Conservation (phyloP, 805 yeast species). For the Priceomyces fermenticarens region DNA sequence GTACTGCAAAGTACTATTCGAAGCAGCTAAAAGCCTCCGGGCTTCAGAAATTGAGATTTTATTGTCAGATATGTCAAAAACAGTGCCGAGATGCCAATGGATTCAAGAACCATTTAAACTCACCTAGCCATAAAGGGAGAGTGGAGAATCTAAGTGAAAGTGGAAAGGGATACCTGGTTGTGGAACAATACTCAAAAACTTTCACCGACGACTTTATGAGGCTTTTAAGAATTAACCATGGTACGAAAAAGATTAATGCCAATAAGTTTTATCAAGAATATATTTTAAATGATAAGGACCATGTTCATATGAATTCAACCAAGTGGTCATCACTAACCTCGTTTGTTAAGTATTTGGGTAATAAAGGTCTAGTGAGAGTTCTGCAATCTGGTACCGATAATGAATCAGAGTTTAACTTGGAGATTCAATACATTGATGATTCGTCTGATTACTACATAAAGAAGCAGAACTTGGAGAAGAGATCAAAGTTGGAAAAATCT, state of each 20-base stretch:
- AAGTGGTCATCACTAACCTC: constrained; percentile 68
- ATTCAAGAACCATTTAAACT: constrained; percentile 79
- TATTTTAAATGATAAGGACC: constrained; percentile 70
- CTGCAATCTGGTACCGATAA: constrained; percentile 21
- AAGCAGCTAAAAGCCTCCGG: constrained; percentile 81
- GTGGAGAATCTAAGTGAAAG: constrained; percentile 35
- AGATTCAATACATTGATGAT: constrained; percentile 27
- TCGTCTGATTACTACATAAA: constrained; percentile 19
- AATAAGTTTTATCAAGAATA: constrained; percentile 89
- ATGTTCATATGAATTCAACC: constrained; percentile 89
- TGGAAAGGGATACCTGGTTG: constrained; percentile 44
- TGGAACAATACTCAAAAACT: constrained; percentile 56
- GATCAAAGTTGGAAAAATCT: constrained; percentile 30
- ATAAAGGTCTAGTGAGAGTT: constrained; percentile 54
- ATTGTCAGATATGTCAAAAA: constrained; percentile 87
- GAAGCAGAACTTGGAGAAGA: constrained; percentile 33
- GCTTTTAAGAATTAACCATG: constrained; percentile 66
- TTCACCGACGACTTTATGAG: constrained; percentile 66
- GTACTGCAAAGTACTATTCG: constrained; percentile 61
- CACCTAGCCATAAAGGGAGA: constrained; percentile 71
- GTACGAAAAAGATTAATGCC: constrained; percentile 74
- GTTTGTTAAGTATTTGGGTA: constrained; percentile 61
- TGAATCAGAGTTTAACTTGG: constrained; percentile 36
- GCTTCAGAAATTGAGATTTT: constrained; percentile 78
- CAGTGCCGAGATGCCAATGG: constrained; percentile 98